Evolutionary conservation across 2,329 filamentous ascomycete genomes (phyloP).

Genomic region (Aspergillus sergii): DNA sequence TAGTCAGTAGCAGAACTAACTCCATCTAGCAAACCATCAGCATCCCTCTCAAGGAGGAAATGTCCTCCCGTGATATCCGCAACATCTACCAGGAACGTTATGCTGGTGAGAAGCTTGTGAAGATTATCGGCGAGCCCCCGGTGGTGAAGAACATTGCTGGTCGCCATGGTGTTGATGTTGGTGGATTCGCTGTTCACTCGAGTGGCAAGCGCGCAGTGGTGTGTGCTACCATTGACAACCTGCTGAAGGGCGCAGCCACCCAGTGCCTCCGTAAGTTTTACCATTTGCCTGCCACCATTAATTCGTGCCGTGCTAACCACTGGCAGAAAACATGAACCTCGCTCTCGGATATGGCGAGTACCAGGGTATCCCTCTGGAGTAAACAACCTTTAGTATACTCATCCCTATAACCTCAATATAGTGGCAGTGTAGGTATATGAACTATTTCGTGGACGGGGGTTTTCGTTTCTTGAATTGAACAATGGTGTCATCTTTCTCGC

Average conservation of each 20-base stretch:
- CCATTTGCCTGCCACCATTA: neutral
- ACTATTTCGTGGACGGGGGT: conserved; percentile 17
- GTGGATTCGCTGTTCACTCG: conserved; percentile 90
- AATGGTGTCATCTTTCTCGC: conserved; percentile 15
- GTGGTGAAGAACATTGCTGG: conserved; percentile 81
- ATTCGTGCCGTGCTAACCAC: conserved; percentile 4
- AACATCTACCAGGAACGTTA: conserved; percentile 96
- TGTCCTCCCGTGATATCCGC: conserved; percentile 89
- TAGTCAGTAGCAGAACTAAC: conserved; percentile 17
- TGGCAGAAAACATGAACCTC: conserved; percentile 85
- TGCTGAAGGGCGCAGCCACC: conserved; percentile 89
- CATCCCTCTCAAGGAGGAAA: conserved; percentile 80
- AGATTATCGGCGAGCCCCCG: conserved; percentile 85
- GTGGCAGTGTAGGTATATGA: conserved; percentile 21
- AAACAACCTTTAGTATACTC: conserved; percentile 22
- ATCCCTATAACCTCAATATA: conserved; percentile 21
- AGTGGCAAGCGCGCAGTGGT: conserved; percentile 91
- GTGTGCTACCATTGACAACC: conserved; percentile 89
- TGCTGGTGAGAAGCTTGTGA: conserved; percentile 92
- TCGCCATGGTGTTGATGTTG: conserved; percentile 89
- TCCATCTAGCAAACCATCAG: conserved; percentile 75
- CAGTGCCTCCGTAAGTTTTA: conserved; percentile 80
- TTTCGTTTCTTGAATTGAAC: conserved; percentile 10
- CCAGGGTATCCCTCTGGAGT: conserved; percentile 74
- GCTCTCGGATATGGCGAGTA: conserved; percentile 87